A percentile compares a stretch with the other conserved stretches of the same genome.
phyloP scores from a whole-genome alignment of 2,329 filamentous ascomycete genomes.

The Monosporascus cannonballus region DNA sequence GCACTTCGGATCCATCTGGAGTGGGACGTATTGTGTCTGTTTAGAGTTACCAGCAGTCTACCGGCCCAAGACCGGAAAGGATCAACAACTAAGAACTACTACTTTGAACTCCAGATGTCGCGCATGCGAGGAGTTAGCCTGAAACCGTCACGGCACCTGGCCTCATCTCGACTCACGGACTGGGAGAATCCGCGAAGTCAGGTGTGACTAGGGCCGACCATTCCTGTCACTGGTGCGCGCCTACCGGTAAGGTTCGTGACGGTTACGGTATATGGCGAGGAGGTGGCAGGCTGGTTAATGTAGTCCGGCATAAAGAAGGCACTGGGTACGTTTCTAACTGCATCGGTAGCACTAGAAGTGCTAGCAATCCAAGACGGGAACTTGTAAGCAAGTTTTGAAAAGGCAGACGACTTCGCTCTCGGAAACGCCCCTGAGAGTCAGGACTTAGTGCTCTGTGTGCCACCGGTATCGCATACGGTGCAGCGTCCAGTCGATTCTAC shows the following conservation, averaged over 20 bases:
- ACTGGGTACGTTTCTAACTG: neutral
- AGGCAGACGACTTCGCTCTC: neutral
- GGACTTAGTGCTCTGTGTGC: neutral
- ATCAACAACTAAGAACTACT: neutral
- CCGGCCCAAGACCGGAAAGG: too few species aligned
- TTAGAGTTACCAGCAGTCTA: too few species aligned
- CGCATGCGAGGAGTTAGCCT: neutral
- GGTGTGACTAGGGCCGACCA: neutral
- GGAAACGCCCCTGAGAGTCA: neutral
- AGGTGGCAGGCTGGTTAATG: neutral
- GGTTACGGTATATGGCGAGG: neutral
- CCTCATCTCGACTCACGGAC: neutral
- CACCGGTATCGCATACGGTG: neutral
- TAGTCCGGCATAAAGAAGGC: neutral
- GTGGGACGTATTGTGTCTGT: too few species aligned
- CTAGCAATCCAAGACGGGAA: neutral
- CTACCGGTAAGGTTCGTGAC: neutral
- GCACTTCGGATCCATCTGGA: too few species aligned
- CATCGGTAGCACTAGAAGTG: neutral
- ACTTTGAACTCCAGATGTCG: neutral
- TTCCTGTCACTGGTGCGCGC: neutral
- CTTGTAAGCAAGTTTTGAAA: neutral
- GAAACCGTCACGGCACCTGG: neutral
- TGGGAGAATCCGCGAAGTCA: neutral
- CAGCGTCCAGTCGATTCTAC: neutral